Base-by-base conservation (phyloP, 257 asterid genomes). In the Coffea canephora region DNA sequence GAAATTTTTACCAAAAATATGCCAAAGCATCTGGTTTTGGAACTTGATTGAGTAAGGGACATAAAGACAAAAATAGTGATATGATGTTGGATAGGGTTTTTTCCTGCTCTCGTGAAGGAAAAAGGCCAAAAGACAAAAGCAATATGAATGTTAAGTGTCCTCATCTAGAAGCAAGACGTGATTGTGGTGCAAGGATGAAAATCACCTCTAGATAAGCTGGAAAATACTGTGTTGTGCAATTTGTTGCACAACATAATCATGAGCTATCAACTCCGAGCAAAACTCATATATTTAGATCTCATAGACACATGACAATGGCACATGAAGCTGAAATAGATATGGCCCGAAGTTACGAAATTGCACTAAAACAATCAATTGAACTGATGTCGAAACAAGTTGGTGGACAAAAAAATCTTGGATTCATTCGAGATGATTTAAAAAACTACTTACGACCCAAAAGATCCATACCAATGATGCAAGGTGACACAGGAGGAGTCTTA, bases 101-200 rank as follows among this genome's bases (percentile, higher is more conserved):
- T 31, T 31, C 1, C 34, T 31, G 34, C 34, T 31, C 34, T 1
- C 34, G 34, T 9, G 75, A 74, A 68, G 79, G 83, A 21, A n/a
- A 80, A 27, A 49, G 31, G 21, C 10, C 13, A 5, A n/a, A 0
- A 1, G 76, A 69, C 19, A 55, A 64, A 8, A 0, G 74, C n/a
- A 50, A 61, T 23, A n/a, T 10, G 23, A 15, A 0, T 18, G 74
- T 80, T 25, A 45, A 68, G 49, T 1, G 8, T 3, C 68, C 16
- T 54, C 76, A 16, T 3, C 55, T 57, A 5, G 36, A 78, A 69
- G 68, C 75, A 66, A 78, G 69, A 69, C 15, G 65, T 25, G 25
- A 61, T 48, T 66, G 81, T 23, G 3, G 18, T 77, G 81, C 55
- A 13, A 15, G 7, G 45, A 27, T 73, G 48, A 73, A 73, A 27